Percentiles rank a stretch among this genome's conserved stretches.
Evolutionary conservation across 805 yeast species (phyloP).

Genomic region (Starmerella riodocensis): DNA sequence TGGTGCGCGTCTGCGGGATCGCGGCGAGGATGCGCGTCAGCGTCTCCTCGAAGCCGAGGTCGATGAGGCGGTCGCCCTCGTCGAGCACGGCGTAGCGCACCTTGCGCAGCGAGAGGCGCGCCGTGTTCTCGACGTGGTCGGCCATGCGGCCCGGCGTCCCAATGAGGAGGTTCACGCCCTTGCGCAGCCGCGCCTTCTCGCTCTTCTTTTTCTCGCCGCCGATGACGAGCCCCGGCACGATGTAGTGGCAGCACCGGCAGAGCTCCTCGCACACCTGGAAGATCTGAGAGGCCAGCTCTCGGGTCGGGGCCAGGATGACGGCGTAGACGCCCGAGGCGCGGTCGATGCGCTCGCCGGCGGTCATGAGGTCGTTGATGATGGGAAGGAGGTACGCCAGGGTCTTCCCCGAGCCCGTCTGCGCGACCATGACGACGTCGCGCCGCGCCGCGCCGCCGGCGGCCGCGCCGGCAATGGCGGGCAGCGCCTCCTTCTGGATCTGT

Average conservation of each 20-base stretch:
- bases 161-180: constrained; percentile 90
- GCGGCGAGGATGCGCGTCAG: constrained; percentile 53
- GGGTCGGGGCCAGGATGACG: constrained; percentile 76
- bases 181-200: constrained; percentile 88
- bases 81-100: constrained; percentile 82
- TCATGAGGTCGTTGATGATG: constrained; percentile 58
- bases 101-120: constrained; percentile 54
- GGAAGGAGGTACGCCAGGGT: constrained; percentile 82
- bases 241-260: constrained; percentile 62
- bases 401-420: constrained; percentile 98
- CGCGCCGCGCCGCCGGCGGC: constrained; percentile 26
- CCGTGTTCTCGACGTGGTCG: constrained; percentile 87
- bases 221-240: constrained; percentile 91
- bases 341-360: constrained; percentile 26
- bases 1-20: constrained; percentile 59
- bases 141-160: constrained; percentile 95
- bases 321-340: constrained; percentile 66
- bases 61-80: constrained; percentile 94
- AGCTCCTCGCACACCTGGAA: constrained; percentile 65
- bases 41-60: constrained; percentile 91
- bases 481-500: constrained; percentile 71
- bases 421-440: constrained; percentile 73
- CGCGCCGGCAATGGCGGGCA: constrained; percentile 58
- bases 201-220: constrained; percentile 98
- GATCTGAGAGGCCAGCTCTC: constrained; percentile 88